Percentiles rank a stretch among this genome's conserved stretches.
These are phyloP conservation scores for Solanum neorickii DNA, from an alignment of 257 asterid genomes.

Conservation along the genomic window DNA sequence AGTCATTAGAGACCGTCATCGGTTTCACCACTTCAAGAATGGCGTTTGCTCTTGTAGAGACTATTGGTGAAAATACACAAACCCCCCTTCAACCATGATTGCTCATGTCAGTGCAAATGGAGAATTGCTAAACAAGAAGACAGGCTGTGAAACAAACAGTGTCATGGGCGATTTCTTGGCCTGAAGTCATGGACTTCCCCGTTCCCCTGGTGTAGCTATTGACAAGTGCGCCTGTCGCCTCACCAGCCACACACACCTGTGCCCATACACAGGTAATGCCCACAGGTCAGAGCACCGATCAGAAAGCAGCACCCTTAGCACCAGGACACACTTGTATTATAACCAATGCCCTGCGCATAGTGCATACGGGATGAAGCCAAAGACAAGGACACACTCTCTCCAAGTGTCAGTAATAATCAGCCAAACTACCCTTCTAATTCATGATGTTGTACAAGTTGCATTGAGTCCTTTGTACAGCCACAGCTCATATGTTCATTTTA, in stretches of 20 bases:
- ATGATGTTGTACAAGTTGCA: background rate
- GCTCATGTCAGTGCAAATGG: background rate
- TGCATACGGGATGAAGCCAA: background rate
- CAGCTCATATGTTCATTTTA: background rate
- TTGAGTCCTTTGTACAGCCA: background rate
- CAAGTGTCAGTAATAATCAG: background rate
- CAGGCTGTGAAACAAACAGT: background rate
- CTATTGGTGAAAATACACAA: background rate
- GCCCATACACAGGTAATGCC: background rate
- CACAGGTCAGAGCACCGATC: background rate
- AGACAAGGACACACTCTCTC: background rate
- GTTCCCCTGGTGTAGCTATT: background rate
- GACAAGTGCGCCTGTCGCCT: background rate
- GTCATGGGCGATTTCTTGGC: background rate
- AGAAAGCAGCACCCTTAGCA: background rate
- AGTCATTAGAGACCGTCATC: constrained; percentile 5
- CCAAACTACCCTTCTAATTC: background rate
- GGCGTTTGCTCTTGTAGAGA: constrained; percentile 11
- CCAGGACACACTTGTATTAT: background rate
- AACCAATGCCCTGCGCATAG: background rate
- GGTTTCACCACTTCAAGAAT: constrained; percentile 11
- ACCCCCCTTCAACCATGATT: background rate
- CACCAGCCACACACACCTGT: background rate
- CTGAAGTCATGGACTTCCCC: background rate
- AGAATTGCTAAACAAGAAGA: background rate